Evolutionary conservation across 1,284 basidiomycete genomes (phyloP).

Genomic region (Entoloma clypeatum): DNA sequence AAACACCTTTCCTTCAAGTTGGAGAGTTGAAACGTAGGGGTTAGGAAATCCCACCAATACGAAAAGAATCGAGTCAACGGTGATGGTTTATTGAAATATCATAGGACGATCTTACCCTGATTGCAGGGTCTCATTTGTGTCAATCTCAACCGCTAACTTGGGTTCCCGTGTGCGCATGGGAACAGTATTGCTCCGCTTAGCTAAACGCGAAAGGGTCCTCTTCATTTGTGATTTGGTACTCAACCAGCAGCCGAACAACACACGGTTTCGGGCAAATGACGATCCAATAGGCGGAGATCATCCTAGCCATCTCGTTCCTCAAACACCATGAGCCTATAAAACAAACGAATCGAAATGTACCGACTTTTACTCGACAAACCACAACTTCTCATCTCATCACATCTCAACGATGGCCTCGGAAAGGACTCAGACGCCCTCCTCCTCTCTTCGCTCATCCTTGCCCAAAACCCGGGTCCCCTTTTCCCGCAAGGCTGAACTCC

Average conservation of each 20-base stretch:
- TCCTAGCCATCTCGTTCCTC: conserved; percentile 19
- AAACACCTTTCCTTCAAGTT: too few relatives aligned
- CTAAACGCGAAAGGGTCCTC: conserved; percentile 27
- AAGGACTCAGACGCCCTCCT: conserved; percentile 14
- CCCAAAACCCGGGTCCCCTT: conserved; percentile 18
- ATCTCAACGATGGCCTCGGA: conserved; percentile 16
- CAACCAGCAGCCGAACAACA: conserved; percentile 32
- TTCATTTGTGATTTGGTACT: conserved; percentile 23
- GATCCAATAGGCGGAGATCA: conserved; percentile 24
- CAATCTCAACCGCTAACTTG: too few relatives aligned
- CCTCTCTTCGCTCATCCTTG: conserved; percentile 18
- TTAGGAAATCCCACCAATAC: too few relatives aligned
- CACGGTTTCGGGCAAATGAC: conserved; percentile 19
- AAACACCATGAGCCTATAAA: conserved; percentile 29
- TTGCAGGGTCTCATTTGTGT: too few relatives aligned
- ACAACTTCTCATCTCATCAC: conserved; percentile 18
- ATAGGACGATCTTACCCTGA: too few relatives aligned
- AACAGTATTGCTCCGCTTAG: too few relatives aligned
- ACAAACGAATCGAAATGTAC: conserved; percentile 15
- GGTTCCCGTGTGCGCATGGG: too few relatives aligned
- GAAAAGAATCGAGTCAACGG: too few relatives aligned
- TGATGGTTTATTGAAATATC: too few relatives aligned
- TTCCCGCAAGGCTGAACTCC: conserved; percentile 21
- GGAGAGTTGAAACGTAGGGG: too few relatives aligned
- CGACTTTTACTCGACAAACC: conserved; percentile 10